Evolutionary conservation across 768 basidiomycete species (phyloP), one percentile per base, ranked within the genome.

Genomic region (Megacollybia marginata): DNA sequence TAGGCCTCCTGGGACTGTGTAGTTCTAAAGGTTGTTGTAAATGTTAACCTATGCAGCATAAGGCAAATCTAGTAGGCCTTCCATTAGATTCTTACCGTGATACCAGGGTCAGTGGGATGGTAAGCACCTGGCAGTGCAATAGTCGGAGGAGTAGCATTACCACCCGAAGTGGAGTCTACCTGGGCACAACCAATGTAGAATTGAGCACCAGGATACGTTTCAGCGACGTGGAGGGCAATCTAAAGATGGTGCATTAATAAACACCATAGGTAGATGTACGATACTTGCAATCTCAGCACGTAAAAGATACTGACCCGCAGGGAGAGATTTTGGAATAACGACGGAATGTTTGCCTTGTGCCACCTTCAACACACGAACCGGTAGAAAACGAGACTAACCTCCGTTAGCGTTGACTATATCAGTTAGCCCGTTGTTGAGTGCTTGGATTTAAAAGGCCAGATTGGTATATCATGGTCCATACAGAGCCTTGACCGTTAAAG

Each of bases 391-490:
- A 35, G 53, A 40, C 64, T 28, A 50, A 67, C 75, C 75, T 44
- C 51, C 50, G 55, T 69, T 72, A 35, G 73, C 48, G 48, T 78
- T 76, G 34, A 77, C 75, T 47, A 77, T 62, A 55, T 77, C 75
- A 7, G 74, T n/a, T 72, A 4, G 75, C 75, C 76, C 76, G 77
- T 42, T 65, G 51, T 49, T 63, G 62, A 10, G 65, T 58, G n/a
- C 59, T 58, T 5, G 71, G 53, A 52, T 69, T 65, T 38, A 76
- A 49, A 28, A 77, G 66, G 19, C 75, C 74, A 28, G 73, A 73
- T 5, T 71, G 67, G 57, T 76, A 77, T 35, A 78, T 72, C 66
- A 76, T 78, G 28, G 75, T 77, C 75, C 76, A 78, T 18, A 78
- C 74, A 12, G 70, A 50, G 31, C 75, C 76, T 51, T 72, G 70